These are phyloP conservation scores for Penicillium simplicissimum DNA, from an alignment of 495 filamentous ascomycete species.

Conservation along the genomic window DNA sequence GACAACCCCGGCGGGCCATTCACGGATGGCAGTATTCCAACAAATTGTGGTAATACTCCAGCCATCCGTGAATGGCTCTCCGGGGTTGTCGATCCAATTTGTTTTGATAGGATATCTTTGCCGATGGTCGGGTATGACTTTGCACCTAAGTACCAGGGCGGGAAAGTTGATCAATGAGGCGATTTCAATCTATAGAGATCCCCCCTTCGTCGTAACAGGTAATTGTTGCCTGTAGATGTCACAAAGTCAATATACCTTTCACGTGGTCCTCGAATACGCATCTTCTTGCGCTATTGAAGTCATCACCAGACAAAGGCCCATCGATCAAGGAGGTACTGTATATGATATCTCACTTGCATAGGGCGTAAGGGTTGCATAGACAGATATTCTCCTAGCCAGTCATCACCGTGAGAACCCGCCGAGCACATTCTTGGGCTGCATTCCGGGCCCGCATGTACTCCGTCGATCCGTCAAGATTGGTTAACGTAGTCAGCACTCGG, in stretches of 20 bases:
- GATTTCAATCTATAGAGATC: background rate
- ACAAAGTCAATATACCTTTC: background rate
- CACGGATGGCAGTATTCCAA: no score
- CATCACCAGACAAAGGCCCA: background rate
- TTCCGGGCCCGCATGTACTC: slow-evolving; percentile 20
- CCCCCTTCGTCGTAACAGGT: background rate
- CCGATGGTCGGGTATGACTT: background rate
- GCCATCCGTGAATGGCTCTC: no score
- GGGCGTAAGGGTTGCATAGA: slow-evolving; percentile 14
- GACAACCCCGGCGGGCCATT: no score
- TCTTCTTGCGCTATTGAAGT: background rate
- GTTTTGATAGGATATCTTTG: slow-evolving; percentile 12
- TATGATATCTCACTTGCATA: background rate
- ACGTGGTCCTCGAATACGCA: background rate
- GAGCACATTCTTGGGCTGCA: slow-evolving; percentile 25
- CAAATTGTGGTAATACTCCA: no score
- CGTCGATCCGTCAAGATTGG: slow-evolving; percentile 1
- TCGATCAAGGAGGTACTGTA: background rate
- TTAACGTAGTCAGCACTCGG: background rate
- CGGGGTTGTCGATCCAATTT: no score
- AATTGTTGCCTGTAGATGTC: background rate
- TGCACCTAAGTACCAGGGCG: background rate
- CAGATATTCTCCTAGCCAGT: slow-evolving; percentile 21
- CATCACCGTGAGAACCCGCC: slow-evolving; percentile 29
- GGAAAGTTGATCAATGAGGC: background rate